A percentile compares a stretch with the other conserved stretches of the same genome.
These are phyloP conservation scores for Stevia rebaudiana DNA, from an alignment of 140 eudicot genomes.

Conservation along the genomic window DNA sequence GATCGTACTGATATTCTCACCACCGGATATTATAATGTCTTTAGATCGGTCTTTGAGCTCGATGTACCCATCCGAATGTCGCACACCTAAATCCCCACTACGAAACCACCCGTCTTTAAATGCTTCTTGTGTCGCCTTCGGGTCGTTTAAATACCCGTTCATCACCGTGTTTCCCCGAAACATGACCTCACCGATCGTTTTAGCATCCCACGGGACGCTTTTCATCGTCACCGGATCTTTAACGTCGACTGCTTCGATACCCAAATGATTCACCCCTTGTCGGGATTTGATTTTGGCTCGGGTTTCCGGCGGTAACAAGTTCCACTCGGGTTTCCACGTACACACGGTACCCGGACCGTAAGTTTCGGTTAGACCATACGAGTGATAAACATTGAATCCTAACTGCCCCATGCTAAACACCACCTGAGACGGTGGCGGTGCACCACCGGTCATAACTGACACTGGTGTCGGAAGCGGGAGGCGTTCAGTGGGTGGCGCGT, in stretches of 20 bases:
- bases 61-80: constrained; percentile 58
- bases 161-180: constrained; percentile 59
- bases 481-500: constrained; percentile 30
- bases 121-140: constrained; percentile 48
- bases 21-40: constrained; percentile 63
- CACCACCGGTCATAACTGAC: constrained; percentile 48
- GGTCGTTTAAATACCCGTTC: constrained; percentile 52
- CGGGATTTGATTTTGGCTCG: constrained; percentile 52
- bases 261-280: constrained; percentile 50
- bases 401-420: constrained; percentile 46
- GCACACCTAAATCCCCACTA: constrained; percentile 62
- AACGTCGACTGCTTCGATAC: constrained; percentile 43
- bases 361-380: constrained; percentile 53
- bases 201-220: constrained; percentile 46
- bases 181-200: constrained; percentile 61
- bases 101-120: constrained; percentile 60
- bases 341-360: constrained; percentile 56
- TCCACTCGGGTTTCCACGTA: constrained; percentile 67
- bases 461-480: constrained; percentile 42
- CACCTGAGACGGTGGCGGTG: constrained; percentile 62
- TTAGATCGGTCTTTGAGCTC: constrained; percentile 57
- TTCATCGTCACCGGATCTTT: constrained; percentile 58
- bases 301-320: constrained; percentile 29
- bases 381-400: constrained; percentile 43
- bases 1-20: constrained; percentile 64